A percentile compares a stretch with the other conserved stretches of the same genome.
Conservation (phyloP, 2,329 filamentous ascomycete species). For the Curvularia lunata region DNA sequence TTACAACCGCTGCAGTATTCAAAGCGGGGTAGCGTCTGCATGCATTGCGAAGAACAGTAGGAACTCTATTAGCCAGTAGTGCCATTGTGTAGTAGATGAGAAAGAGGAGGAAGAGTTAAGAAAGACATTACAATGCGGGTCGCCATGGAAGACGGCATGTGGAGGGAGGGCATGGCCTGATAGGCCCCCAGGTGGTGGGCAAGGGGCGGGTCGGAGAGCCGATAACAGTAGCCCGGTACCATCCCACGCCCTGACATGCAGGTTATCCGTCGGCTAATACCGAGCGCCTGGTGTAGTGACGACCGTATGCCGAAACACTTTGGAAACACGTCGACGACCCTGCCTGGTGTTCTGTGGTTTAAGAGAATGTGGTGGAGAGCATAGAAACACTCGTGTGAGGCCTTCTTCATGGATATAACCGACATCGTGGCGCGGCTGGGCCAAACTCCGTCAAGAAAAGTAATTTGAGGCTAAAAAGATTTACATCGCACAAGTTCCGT, state of each 20-base stretch:
- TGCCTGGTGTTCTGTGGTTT: background rate
- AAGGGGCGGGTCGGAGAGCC: slow-evolving; percentile 21
- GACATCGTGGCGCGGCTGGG: background rate
- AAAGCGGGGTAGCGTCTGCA: slow-evolving; percentile 31
- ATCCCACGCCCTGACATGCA: slow-evolving; percentile 22
- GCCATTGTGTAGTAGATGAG: slow-evolving; percentile 21
- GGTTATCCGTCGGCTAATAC: slow-evolving; percentile 22
- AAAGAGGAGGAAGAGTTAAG: slow-evolving; percentile 5
- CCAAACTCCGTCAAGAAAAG: background rate
- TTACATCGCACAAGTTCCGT: background rate
- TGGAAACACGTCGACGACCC: background rate
- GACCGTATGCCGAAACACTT: background rate
- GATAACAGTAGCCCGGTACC: slow-evolving; percentile 28
- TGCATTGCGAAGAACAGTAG: slow-evolving; percentile 27
- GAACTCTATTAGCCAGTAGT: slow-evolving; percentile 17
- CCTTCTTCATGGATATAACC: background rate
- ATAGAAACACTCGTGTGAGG: background rate
- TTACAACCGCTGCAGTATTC: slow-evolving; percentile 14
- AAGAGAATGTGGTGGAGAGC: background rate
- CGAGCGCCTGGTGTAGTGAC: background rate
- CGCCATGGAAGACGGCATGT: slow-evolving; percentile 21
- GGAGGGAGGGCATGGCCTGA: slow-evolving; percentile 25
- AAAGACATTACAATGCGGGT: slow-evolving; percentile 14
- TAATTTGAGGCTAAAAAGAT: background rate
- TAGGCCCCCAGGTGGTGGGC: slow-evolving; percentile 25